These are phyloP conservation scores for Saussurea involucrata DNA, from an alignment of 129 eudicot species.

Conservation along the genomic window DNA sequence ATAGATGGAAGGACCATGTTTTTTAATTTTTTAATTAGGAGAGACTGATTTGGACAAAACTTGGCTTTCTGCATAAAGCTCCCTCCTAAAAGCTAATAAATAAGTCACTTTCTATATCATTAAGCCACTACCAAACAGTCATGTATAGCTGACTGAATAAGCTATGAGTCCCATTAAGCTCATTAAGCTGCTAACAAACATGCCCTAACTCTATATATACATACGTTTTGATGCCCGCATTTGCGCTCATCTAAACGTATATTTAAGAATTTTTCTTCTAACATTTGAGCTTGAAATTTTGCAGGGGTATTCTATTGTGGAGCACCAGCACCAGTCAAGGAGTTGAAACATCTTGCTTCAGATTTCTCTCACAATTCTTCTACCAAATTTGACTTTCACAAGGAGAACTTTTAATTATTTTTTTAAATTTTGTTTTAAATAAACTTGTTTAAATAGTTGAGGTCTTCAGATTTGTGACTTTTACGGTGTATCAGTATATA, in stretches of 20 bases:
- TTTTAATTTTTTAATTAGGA: no score
- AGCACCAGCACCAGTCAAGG: constrained; percentile 46
- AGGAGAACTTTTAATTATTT: constrained; percentile 49
- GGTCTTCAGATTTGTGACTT: not conserved
- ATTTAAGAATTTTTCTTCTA: not conserved
- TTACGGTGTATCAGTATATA: constrained; percentile 11
- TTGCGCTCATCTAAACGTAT: not conserved
- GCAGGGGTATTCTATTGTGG: constrained; percentile 72
- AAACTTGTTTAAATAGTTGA: not conserved
- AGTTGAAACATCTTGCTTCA: constrained; percentile 43
- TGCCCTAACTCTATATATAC: no score
- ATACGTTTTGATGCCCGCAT: no score
- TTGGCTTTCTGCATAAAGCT: no score
- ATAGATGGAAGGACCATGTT: no score
- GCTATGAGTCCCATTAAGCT: no score
- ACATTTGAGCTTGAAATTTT: not conserved
- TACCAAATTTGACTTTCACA: constrained; percentile 60
- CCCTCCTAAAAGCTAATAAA: no score
- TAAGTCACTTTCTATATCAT: no score
- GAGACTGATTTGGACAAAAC: no score
- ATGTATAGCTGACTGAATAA: no score
- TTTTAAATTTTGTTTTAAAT: not conserved
- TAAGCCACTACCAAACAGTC: no score
- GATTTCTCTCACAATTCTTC: constrained; percentile 48
- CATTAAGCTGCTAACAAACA: no score